Percentiles rank a stretch among this genome's conserved stretches.
phyloP scores from a whole-genome alignment of 495 filamentous ascomycete species.

The Xylaria flabelliformis region DNA sequence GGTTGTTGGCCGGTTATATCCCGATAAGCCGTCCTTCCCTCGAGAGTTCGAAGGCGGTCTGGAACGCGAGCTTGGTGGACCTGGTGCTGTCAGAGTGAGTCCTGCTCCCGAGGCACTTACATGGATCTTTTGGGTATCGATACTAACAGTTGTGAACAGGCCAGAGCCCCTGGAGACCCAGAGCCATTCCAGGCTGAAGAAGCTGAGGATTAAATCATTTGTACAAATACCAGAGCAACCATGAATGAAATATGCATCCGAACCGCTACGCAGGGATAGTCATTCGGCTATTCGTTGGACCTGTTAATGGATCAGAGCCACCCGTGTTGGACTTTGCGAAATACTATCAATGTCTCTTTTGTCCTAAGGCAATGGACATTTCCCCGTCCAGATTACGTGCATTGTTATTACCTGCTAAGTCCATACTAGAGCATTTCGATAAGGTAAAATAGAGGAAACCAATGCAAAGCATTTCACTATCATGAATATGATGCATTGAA shows the following conservation, averaged over 20 bases:
- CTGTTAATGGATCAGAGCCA: conserved; percentile 3
- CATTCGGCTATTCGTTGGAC: neutral
- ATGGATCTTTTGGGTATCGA: neutral
- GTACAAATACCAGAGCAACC: conserved; percentile 20
- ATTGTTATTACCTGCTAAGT: neutral
- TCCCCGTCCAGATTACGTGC: neutral
- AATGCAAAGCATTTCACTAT: neutral
- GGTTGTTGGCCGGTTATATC: conserved; percentile 74
- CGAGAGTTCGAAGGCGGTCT: conserved; percentile 84
- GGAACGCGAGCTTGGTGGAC: conserved; percentile 83
- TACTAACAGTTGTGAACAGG: conserved; percentile 39
- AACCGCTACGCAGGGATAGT: neutral
- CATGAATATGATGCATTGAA: neutral
- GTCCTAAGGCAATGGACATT: neutral
- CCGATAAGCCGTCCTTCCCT: conserved; percentile 81
- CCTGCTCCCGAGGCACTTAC: neutral
- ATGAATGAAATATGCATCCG: conserved; percentile 17
- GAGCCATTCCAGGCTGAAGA: conserved; percentile 46
- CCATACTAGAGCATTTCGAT: neutral
- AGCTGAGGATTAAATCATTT: conserved; percentile 30
- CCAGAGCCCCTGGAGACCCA: conserved; percentile 50
- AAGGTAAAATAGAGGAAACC: neutral
- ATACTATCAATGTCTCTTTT: conserved; percentile 14
- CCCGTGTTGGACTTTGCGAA: neutral
- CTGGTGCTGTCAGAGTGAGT: conserved; percentile 57